Evolutionary conservation across 148 eudicot species (phyloP), one percentile per base, ranked within the genome.

Genomic region (Vaccinium myrtillus): DNA sequence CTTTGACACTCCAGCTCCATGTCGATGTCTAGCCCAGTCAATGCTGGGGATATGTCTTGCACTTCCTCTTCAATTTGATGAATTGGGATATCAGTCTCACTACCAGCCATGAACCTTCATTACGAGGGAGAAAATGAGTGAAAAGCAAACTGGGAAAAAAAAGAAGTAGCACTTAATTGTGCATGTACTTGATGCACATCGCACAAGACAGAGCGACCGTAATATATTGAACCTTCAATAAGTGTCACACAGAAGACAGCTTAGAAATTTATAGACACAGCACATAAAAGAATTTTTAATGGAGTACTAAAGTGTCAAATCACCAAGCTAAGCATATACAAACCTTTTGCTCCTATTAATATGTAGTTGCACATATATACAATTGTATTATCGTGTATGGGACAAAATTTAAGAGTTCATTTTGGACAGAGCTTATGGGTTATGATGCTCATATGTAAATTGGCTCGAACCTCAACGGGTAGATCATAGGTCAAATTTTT

Each of bases 71-170:
- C 84, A 81, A 9, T 70, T 25, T 50, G 59, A 30, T 81, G 81
- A 19, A 36, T 55, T 39, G 69, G 6, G 15, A 39, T 50, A 54
- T 75, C 81, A 55, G 87, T 83, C 48, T 81, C 81, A 71, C 49
- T 11, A 7, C 65, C 82, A 74, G 61, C 84, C 84, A 85, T 81
- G 53, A 55, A 79, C 83, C 84, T 85, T 74, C 87, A 59, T 32
- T 54, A 75, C n/a, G 50, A 75, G 65, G 46, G 30, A 77, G 30
- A 75, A 81, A 30, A 39, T 15, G 0, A 23, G 65, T 70, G 32
- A 46, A 19, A 56, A 58, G 48, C 43, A 4, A 4, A 55, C 48
- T 49, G 54, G n/a, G 15, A 23, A 70, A 70, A 56, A 70, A 70
- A 39, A 43, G 6, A 0, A 43, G 46, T 43, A 43, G 46, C 46